Percentiles rank a stretch among this genome's conserved stretches.
These are phyloP conservation scores for Sporothrix curviconia DNA, from an alignment of 2,329 filamentous ascomycete species.

Conservation along the genomic window DNA sequence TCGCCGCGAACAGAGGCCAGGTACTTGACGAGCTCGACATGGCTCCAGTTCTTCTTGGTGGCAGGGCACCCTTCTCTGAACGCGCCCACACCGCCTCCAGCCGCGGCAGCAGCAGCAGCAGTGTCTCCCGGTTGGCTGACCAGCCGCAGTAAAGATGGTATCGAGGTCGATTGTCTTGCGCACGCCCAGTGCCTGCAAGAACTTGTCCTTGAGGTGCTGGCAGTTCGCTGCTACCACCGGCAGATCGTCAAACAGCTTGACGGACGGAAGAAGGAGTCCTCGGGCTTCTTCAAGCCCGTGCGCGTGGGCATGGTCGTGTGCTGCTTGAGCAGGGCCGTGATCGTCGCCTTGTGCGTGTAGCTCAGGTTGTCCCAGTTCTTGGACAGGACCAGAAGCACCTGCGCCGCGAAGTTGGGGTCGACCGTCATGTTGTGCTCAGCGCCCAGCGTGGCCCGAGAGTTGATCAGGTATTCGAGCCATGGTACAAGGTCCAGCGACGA, in stretches of 20 bases:
- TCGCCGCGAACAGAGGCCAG: constrained; percentile 83
- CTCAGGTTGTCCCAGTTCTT: constrained; percentile 85
- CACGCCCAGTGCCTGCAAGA: constrained; percentile 75
- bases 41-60: constrained; percentile 64
- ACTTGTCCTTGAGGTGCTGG: constrained; percentile 81
- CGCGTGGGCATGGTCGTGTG: constrained; percentile 83
- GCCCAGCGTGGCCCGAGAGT: constrained; percentile 52
- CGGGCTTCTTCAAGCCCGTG: constrained; percentile 76
- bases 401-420: constrained; percentile 66
- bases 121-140: constrained; percentile 48
- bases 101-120: constrained; percentile 41
- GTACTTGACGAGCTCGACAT: constrained; percentile 91
- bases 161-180: constrained; percentile 92
- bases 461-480: constrained; percentile 79
- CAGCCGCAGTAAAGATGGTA: constrained; percentile 83
- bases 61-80: neutral
- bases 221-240: constrained; percentile 67
- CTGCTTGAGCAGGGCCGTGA: constrained; percentile 58
- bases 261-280: constrained; percentile 83
- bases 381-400: constrained; percentile 72
- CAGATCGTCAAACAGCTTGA: constrained; percentile 90
- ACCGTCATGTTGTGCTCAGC: constrained; percentile 64
- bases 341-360: constrained; percentile 55
- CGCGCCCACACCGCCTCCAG: constrained; percentile 17
- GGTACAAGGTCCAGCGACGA: constrained; percentile 73